phyloP scores from a whole-genome alignment of 371 early-diverging fungal genomes.

The Lichtheimia ramosa region DNA sequence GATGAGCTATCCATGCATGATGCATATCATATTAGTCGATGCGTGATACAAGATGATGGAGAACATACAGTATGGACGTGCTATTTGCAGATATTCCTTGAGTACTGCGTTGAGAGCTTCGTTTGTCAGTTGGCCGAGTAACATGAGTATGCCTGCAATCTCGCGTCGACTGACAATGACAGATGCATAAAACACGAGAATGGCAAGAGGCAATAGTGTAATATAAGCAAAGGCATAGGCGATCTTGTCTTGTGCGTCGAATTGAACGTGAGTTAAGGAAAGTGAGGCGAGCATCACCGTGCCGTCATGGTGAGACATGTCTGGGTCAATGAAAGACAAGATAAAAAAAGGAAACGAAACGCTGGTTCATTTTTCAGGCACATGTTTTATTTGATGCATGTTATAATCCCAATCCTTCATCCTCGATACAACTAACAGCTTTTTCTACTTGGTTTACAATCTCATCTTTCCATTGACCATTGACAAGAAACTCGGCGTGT shows the following conservation, averaged over 20 bases:
- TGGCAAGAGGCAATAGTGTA: slow-evolving; percentile 77
- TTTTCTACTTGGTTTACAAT: slow-evolving; percentile 27
- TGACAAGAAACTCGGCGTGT: slow-evolving; percentile 53
- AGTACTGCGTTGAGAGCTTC: slow-evolving; percentile 74
- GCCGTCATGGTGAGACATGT: not conserved
- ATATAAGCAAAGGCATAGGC: slow-evolving; percentile 63
- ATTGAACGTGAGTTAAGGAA: slow-evolving; percentile 76
- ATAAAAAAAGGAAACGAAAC: too few species aligned
- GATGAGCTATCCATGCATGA: slow-evolving; percentile 45
- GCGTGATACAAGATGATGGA: not conserved
- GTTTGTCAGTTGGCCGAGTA: slow-evolving; percentile 80
- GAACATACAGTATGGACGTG: slow-evolving; percentile 72
- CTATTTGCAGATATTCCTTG: slow-evolving; percentile 70
- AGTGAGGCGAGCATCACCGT: slow-evolving; percentile 40
- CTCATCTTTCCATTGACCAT: slow-evolving; percentile 33
- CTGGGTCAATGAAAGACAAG: too few species aligned
- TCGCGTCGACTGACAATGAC: slow-evolving; percentile 78
- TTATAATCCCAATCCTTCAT: slow-evolving; percentile 11
- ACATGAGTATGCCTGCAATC: slow-evolving; percentile 66
- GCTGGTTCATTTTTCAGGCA: too few species aligned
- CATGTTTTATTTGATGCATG: too few species aligned
- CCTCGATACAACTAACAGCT: slow-evolving; percentile 26
- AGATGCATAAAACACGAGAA: slow-evolving; percentile 80
- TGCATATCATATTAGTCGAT: not conserved
- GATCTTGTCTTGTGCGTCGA: slow-evolving; percentile 54